These are phyloP conservation scores for Penicillium sp. DNA, from an alignment of 2,329 filamentous ascomycete species.

Conservation along the genomic window DNA sequence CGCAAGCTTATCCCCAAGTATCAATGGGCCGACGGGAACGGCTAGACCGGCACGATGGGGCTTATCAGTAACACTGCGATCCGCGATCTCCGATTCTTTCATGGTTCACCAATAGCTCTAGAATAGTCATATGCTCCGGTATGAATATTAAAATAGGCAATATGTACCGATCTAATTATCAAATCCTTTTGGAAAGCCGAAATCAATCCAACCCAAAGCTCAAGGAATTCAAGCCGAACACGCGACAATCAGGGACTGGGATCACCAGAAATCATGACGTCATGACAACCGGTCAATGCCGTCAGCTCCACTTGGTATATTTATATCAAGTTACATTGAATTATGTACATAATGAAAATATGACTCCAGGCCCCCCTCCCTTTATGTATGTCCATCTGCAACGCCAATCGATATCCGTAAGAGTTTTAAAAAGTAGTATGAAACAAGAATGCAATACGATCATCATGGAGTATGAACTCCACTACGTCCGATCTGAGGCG, in stretches of 20 bases:
- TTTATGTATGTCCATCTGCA: background rate
- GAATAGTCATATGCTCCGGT: background rate
- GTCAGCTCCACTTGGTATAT: background rate
- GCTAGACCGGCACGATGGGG: constrained; percentile 17
- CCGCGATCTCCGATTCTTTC: background rate
- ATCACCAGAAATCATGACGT: constrained; percentile 9
- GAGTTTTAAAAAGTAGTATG: background rate
- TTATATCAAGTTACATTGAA: background rate
- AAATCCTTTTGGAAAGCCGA: background rate
- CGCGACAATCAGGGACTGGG: background rate
- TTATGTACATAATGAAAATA: background rate
- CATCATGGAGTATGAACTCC: background rate
- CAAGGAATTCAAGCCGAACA: background rate
- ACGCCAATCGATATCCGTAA: background rate
- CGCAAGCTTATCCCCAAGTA: constrained; percentile 1
- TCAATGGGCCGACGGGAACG: constrained; percentile 13
- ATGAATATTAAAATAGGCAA: background rate
- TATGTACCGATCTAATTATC: background rate
- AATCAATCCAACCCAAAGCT: background rate
- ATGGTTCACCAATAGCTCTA: background rate
- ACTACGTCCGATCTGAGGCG: background rate
- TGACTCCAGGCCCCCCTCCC: background rate
- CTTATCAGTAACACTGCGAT: constrained; percentile 3
- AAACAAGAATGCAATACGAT: background rate
- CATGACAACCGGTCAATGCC: constrained; percentile 10